phyloP scores from a whole-genome alignment of 1,139 yeast genomes.

The Hansenula lynferdii region DNA sequence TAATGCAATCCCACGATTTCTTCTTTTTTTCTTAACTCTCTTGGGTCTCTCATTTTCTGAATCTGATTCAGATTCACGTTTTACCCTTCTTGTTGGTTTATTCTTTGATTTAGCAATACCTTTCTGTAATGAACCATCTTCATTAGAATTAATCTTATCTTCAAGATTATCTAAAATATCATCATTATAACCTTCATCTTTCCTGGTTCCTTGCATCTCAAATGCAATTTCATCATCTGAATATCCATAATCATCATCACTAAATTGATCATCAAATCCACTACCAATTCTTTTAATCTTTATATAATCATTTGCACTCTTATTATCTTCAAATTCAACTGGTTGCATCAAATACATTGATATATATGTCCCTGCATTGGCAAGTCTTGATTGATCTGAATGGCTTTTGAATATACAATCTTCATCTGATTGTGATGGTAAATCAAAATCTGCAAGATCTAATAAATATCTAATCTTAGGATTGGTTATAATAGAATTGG shows the following conservation, averaged over 20 bases:
- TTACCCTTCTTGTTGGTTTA: slow-evolving; percentile 8
- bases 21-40: slow-evolving; percentile 5
- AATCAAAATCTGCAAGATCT: slow-evolving; percentile 25
- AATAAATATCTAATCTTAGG: slow-evolving; percentile 28
- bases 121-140: slow-evolving; percentile 3
- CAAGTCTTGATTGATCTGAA: slow-evolving; percentile 20
- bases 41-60: slow-evolving; percentile 1
- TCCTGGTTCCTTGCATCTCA: slow-evolving; percentile 11
- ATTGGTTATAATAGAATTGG: slow-evolving; percentile 21
- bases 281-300: slow-evolving; percentile 10
- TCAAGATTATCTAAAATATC: slow-evolving; percentile 19
- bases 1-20: slow-evolving; percentile 1
- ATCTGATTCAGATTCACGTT: slow-evolving; percentile 3
- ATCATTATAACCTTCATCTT: slow-evolving; percentile 20
- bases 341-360: slow-evolving; percentile 28
- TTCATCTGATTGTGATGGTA: slow-evolving; percentile 18
- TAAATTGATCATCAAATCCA: slow-evolving; percentile 10
- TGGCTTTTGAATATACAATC: slow-evolving; percentile 16
- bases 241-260: slow-evolving; percentile 5
- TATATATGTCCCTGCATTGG: slow-evolving; percentile 21
- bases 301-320: slow-evolving; percentile 19
- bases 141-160: slow-evolving; percentile 12
- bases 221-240: slow-evolving; percentile 17
- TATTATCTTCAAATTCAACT: slow-evolving; percentile 21
- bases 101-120: slow-evolving; percentile 14